Percentiles rank a stretch among this genome's conserved stretches.
Conservation (phyloP, 306 rosid species). For the Luffa aegyptiaca region DNA sequence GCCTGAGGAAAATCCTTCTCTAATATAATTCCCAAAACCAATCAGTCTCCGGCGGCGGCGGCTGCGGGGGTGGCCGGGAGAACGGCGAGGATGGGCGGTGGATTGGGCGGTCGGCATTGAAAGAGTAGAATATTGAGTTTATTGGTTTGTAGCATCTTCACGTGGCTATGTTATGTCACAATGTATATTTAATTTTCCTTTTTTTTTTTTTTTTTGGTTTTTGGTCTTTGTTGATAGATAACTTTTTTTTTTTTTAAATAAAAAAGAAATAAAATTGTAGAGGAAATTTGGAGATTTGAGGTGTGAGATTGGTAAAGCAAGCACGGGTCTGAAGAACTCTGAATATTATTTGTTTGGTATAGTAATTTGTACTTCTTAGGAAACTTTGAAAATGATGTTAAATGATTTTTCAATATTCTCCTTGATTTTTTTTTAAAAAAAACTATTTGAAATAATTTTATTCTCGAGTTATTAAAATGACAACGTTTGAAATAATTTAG, state of each 20-base stretch:
- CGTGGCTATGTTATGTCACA: background rate
- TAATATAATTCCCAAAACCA: background rate
- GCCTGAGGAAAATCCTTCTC: background rate
- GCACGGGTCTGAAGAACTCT: background rate
- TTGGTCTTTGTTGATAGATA: background rate
- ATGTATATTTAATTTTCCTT: background rate
- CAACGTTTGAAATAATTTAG: no score
- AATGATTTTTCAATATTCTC: no score
- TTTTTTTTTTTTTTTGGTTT: background rate
- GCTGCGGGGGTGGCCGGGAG: background rate
- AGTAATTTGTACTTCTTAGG: no score
- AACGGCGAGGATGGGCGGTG: background rate
- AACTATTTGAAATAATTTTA: background rate
- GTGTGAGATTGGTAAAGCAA: background rate
- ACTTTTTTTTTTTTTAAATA: background rate
- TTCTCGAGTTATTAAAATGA: no score
- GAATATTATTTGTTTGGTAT: background rate
- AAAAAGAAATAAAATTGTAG: background rate
- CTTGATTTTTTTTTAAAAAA: no score
- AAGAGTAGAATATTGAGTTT: background rate
- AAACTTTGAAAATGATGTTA: no score
- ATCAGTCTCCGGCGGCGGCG: background rate
- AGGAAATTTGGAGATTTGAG: background rate
- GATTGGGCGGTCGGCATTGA: background rate
- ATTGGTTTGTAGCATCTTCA: background rate